Base-by-base conservation (phyloP, 352 stramenopile genomes). In the Phytophthora vignae region DNA sequence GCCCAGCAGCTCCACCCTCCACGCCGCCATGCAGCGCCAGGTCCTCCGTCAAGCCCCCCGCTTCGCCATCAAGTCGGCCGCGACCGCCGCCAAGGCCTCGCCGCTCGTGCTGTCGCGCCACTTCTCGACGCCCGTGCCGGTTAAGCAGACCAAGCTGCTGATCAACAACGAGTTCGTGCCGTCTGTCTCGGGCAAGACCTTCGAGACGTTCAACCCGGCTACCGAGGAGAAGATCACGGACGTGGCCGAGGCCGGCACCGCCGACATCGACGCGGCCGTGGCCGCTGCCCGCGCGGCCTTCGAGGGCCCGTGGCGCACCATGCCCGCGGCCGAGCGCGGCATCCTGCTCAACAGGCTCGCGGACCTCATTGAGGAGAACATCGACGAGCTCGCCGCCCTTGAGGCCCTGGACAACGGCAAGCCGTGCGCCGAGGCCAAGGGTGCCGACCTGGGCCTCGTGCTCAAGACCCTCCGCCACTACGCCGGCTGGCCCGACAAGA, bases 381-480 rank as follows among this genome's bases (percentile, higher is more conserved):
- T 75, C 10, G 83, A 87, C 57, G 88, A 95, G 62, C 78, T 96
- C 2, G 79, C 75, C 6, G 74, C 74, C 8, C 85, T 99, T 2
- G 97, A 99, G 76, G 97, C 96, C 22, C 66, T 98, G 8, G 97
- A 99, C 85, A 96, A 90, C 69, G 97, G 97, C 40, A 99, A 99
- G 74, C 94, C 97, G 6, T 78, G 96, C 14, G 44, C 82, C 12
- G 95, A 99, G 70, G 90, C 93, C 19, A 81, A 83, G 48, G 87
- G 78, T 19, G 96, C 98, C 76, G 82, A 99, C 40, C 65, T 85
- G 3, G 96, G 96, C 60, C 73, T 90, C 21, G 94, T 85, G 29
- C 73, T 88, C 27, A 90, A 83, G 53, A 98, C 96, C 56, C 53
- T 98, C 14, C 92, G 98, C 66, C 99, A 94, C 73, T 99, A 98